A percentile compares a stretch with the other conserved stretches of the same genome.
Evolutionary conservation across 1,284 basidiomycete species (phyloP).

Genomic region (Amylostereum chailletii): DNA sequence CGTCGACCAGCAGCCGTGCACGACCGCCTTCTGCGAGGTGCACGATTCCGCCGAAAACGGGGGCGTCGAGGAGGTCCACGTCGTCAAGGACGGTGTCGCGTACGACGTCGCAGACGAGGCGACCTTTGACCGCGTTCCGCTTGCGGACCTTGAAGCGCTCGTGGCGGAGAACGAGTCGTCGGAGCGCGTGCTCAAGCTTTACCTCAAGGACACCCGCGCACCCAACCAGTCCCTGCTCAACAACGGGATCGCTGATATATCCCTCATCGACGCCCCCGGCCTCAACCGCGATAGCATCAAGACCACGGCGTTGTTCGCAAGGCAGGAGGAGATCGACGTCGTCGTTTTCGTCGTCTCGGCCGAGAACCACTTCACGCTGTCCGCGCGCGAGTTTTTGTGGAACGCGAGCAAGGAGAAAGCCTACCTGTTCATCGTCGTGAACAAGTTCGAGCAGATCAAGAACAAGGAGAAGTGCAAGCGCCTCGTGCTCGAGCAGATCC

Average conservation of each 20-base stretch:
- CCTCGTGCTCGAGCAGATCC: constrained; percentile 91
- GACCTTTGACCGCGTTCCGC: constrained; percentile 66
- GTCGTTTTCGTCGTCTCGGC: constrained; percentile 98
- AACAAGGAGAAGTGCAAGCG: constrained; percentile 93
- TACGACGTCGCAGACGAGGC: constrained; percentile 70
- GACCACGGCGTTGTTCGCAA: constrained; percentile 93
- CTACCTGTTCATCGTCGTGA: constrained; percentile 97
- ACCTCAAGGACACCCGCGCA: constrained; percentile 69
- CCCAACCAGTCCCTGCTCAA: constrained; percentile 80
- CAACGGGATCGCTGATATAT: constrained; percentile 96
- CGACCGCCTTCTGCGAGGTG: constrained; percentile 96
- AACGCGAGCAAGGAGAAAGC: constrained; percentile 97
- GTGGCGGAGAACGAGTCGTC: constrained; percentile 73
- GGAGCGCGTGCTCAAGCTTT: constrained; percentile 75
- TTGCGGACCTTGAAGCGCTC: constrained; percentile 75
- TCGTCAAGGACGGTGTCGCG: constrained; percentile 57
- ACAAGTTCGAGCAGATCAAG: constrained; percentile 94
- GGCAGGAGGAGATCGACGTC: constrained; percentile 98
- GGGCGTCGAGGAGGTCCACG: constrained; percentile 78
- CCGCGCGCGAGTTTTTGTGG: constrained; percentile 90
- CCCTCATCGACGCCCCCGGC: constrained; percentile 97
- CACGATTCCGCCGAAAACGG: constrained; percentile 84
- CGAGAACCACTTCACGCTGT: constrained; percentile 98
- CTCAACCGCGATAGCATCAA: constrained; percentile 94
- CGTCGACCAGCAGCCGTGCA: constrained; percentile 97